Base-by-base conservation (phyloP, 228 moss, liverwort and hornwort genomes). In the Sphagnum fallax region DNA sequence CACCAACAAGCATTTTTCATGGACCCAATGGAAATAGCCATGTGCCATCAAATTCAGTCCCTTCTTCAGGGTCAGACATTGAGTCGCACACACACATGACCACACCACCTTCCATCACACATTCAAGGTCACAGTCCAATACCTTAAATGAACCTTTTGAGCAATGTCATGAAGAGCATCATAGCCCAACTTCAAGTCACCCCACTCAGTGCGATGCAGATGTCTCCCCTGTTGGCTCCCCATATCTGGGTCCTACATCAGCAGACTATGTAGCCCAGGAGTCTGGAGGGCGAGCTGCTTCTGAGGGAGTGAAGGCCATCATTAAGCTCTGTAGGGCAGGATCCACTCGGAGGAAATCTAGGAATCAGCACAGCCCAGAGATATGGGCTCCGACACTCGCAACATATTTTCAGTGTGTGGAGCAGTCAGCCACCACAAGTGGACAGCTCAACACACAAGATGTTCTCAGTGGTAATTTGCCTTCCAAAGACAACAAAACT, bases 371-470 rank as follows among this genome's bases (percentile, higher is more conserved):
- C 75, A 82, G 74, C 58, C 75, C 85, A 5, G 85, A 85, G 49
- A 71, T 82, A 10, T 86, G 85, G 85, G 84, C 84, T 49, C 84
- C 84, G 68, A 85, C 84, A 13, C 85, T 85, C n/a, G 85, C 85
- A 5, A 83, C 76, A 8, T 86, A 83, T 66, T 76, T 86, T 49
- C 86, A 86, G 69, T 66, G 71, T 55, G 32, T 82, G 57, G 76
- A 86, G 14, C 11, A 74, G n/a, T 32, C 6, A 57, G 5, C 60
- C 6, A 66, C 72, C 47, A 65, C 73, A 53, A 75, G 8, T 5
- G 66, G 66, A 16, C 70, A 74, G 51, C 72, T 79, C 0, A 51
- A 69, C n/a, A 74, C 0, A 49, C 65, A 68, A 70, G 55, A 12
- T 8, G 55, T 8, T 12, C 55, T 55, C 55, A 55, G 55, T 55